Percentiles rank a stretch among this genome's conserved stretches.
Evolutionary conservation across 768 basidiomycete species (phyloP).

Genomic region (Pholiota molesta): DNA sequence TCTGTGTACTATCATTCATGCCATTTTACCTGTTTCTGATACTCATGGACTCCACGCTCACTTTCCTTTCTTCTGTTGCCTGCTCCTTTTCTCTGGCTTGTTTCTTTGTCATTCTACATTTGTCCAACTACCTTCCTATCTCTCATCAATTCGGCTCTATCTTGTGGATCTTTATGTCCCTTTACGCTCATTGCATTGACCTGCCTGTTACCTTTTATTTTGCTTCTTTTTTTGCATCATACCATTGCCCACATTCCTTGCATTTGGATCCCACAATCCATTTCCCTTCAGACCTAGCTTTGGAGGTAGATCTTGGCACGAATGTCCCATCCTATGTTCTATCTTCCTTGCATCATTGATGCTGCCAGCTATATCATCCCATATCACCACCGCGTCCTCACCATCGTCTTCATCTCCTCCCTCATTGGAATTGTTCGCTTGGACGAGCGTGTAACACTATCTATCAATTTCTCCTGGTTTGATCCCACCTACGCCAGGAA

Average conservation of each 20-base stretch:
- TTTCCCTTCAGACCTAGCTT: not conserved
- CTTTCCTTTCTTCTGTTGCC: not conserved
- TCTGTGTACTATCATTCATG: constrained; percentile 3
- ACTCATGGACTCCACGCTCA: not conserved
- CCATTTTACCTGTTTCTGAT: constrained; percentile 9
- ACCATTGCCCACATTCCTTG: constrained; percentile 2
- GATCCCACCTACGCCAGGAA: not conserved
- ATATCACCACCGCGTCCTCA: not conserved
- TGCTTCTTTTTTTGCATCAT: not conserved
- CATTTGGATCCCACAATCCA: constrained; percentile 2
- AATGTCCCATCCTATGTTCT: too few species aligned
- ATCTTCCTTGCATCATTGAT: too few species aligned
- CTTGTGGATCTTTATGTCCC: constrained; percentile 5
- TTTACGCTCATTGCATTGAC: constrained; percentile 10
- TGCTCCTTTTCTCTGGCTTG: not conserved
- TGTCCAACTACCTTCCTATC: constrained; percentile 2
- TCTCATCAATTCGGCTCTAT: not conserved
- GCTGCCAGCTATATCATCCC: not conserved
- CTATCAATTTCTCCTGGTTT: too few species aligned
- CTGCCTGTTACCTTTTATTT: not conserved
- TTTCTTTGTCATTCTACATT: not conserved
- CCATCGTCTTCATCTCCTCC: constrained; percentile 6
- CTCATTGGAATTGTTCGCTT: constrained; percentile 35
- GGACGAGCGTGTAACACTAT: constrained; percentile 39
- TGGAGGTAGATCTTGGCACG: too few species aligned